Evolutionary conservation across 805 yeast genomes (phyloP).

Genomic region (Saccharomycopsis selenospora): DNA sequence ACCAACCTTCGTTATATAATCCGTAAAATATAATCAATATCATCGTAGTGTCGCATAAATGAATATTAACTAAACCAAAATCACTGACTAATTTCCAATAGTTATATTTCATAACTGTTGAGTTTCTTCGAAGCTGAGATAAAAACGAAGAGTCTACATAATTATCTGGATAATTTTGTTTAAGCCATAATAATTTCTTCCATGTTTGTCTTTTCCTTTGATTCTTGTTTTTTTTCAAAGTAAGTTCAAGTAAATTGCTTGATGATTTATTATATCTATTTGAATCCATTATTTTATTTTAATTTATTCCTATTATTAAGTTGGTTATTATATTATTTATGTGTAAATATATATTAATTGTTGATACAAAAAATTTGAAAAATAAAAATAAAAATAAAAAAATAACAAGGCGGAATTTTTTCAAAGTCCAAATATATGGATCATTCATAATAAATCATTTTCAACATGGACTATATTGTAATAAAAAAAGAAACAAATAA

Average conservation of each 20-base stretch:
- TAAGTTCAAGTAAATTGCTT: conserved; percentile 8
- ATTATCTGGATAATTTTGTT: conserved; percentile 86
- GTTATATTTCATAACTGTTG: conserved; percentile 63
- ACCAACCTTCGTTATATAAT: conserved; percentile 43
- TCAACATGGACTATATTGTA: too few relatives aligned
- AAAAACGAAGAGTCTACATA: conserved; percentile 78
- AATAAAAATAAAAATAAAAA: too few relatives aligned
- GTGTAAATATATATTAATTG: too few relatives aligned
- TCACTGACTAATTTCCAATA: conserved; percentile 62
- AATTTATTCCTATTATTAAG: too few relatives aligned
- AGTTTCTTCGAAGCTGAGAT: conserved; percentile 69
- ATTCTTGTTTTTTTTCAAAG: not conserved
- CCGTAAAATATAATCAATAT: conserved; percentile 67
- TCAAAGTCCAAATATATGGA: too few relatives aligned
- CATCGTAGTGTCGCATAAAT: conserved; percentile 54
- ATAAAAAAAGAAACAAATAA: too few relatives aligned
- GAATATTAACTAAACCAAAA: conserved; percentile 59
- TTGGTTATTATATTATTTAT: too few relatives aligned
- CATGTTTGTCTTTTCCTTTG: conserved; percentile 39
- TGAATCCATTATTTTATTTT: conserved; percentile 5
- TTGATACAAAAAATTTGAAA: too few relatives aligned
- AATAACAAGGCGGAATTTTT: too few relatives aligned
- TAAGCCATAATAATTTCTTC: conserved; percentile 79
- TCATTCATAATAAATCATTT: too few relatives aligned
- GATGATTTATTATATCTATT: conserved; percentile 10